A percentile compares a stretch with the other conserved stretches of the same genome.
Evolutionary conservation across 441 rosid species (phyloP).

Genomic region (Theobroma grandiflorum): DNA sequence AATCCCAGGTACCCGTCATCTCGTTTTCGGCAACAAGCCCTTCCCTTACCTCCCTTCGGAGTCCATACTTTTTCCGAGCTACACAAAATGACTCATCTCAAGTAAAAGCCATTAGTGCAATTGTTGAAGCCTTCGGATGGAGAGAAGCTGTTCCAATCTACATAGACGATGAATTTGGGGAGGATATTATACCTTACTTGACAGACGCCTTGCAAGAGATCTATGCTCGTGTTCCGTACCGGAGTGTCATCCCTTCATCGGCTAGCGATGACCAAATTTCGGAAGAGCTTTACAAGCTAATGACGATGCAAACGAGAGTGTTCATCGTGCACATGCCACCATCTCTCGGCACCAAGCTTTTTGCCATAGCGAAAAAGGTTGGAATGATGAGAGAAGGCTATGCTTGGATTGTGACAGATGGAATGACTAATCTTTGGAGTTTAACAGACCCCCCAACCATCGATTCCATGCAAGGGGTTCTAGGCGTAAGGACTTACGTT

Average conservation of each 20-base stretch:
- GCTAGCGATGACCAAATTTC: constrained; percentile 51
- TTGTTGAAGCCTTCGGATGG: constrained; percentile 64
- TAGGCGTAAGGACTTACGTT: constrained; percentile 52
- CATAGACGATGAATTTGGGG: constrained; percentile 53
- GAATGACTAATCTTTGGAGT: constrained; percentile 37
- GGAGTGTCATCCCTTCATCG: constrained; percentile 45
- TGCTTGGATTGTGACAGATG: constrained; percentile 70
- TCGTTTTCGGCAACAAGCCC: constrained; percentile 72
- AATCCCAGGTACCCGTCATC: constrained; percentile 61
- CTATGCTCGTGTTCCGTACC: constrained; percentile 45
- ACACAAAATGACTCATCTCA: constrained; percentile 50
- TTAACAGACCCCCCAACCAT: constrained; percentile 9
- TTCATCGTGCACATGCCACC: constrained; percentile 66
- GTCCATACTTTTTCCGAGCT: constrained; percentile 60
- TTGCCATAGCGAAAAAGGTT: constrained; percentile 50
- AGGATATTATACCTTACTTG: constrained; percentile 56
- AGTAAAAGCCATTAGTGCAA: constrained; percentile 50
- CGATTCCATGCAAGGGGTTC: constrained; percentile 57
- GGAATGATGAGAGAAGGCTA: constrained; percentile 65
- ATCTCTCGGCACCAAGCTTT: constrained; percentile 48
- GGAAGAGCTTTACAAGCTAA: constrained; percentile 55
- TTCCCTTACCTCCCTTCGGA: constrained; percentile 42
- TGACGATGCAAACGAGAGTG: constrained; percentile 64
- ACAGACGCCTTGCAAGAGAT: constrained; percentile 52
- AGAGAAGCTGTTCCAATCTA: constrained; percentile 59